Conservation (phyloP, 768 basidiomycete species). For the Hericium coralloides region DNA sequence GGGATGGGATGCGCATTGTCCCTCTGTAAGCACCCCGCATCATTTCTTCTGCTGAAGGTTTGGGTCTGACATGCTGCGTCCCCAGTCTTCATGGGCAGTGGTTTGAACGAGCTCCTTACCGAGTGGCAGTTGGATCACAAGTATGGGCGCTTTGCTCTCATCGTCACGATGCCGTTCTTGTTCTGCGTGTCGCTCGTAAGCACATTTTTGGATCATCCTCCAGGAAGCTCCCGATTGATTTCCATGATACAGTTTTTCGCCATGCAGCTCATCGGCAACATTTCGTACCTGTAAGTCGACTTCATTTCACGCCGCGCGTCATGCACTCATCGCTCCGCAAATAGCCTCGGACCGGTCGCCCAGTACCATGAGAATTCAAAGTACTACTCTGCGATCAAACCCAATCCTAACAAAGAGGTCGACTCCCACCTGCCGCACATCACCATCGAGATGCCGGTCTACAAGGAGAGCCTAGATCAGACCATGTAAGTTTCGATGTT, state of each 20-base stretch:
- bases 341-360: conserved; percentile 71
- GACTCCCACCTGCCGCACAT: conserved; percentile 64
- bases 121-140: conserved; percentile 63
- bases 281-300: conserved; percentile 51
- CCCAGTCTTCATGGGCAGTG: conserved; percentile 62
- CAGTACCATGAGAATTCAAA: conserved; percentile 80
- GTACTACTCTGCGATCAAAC: conserved; percentile 68
- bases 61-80: not conserved
- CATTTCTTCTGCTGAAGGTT: not conserved
- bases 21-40: conserved; percentile 38
- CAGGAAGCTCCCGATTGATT: not conserved
- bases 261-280: conserved; percentile 54
- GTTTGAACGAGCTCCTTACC: conserved; percentile 45
- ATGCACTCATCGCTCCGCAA: not conserved
- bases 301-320: conserved; percentile 3
- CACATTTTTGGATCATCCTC: not conserved
- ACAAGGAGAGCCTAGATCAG: conserved; percentile 76
- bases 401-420: conserved; percentile 51
- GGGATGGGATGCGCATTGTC: conserved; percentile 62
- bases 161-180: conserved; percentile 59
- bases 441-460: conserved; percentile 79
- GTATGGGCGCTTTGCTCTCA: conserved; percentile 54
- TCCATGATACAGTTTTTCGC: conserved; percentile 52
- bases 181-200: conserved; percentile 70
- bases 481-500: conserved; percentile 51